Evolutionary conservation across 2,329 filamentous ascomycete genomes (phyloP).

Genomic region (Cordyceps cicadae): DNA sequence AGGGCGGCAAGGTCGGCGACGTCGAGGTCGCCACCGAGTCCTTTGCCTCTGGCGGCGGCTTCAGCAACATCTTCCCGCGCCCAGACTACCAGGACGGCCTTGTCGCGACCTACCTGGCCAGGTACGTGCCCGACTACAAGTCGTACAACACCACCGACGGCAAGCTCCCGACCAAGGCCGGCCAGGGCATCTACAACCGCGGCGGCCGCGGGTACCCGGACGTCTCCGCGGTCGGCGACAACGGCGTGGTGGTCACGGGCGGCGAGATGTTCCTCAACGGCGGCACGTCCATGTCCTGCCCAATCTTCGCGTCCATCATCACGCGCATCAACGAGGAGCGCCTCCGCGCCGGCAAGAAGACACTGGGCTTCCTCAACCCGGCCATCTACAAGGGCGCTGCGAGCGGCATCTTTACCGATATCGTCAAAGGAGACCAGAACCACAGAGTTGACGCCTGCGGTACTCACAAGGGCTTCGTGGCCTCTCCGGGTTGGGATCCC

Average conservation of each 20-base stretch:
- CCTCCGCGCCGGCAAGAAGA: slow-evolving; percentile 24
- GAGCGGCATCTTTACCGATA: not conserved
- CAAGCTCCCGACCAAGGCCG: slow-evolving; percentile 25
- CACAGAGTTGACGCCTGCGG: not conserved
- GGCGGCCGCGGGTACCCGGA: slow-evolving; percentile 31
- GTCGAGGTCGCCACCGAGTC: slow-evolving; percentile 36
- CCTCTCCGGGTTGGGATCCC: not conserved
- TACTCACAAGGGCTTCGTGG: not conserved
- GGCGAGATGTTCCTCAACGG: slow-evolving; percentile 15
- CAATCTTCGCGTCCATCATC: slow-evolving; percentile 15
- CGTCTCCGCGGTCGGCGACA: slow-evolving; percentile 34
- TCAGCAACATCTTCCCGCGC: slow-evolving; percentile 36
- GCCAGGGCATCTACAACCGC: slow-evolving; percentile 27
- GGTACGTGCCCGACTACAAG: slow-evolving; percentile 29
- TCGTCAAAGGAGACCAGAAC: not conserved
- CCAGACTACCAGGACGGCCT: slow-evolving; percentile 38
- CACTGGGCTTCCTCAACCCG: slow-evolving; percentile 25
- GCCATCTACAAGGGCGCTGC: slow-evolving; percentile 1
- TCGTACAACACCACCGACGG: slow-evolving; percentile 22
- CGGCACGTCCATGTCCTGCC: slow-evolving; percentile 12
- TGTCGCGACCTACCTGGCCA: slow-evolving; percentile 26
- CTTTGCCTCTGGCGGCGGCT: slow-evolving; percentile 24
- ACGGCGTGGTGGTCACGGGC: slow-evolving; percentile 32
- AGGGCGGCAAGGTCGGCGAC: slow-evolving; percentile 33
- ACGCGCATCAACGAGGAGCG: slow-evolving; percentile 15